Evolutionary conservation across 345 rosid species (phyloP), one percentile per base, ranked within the genome.

Genomic region (Citrus trifoliata): DNA sequence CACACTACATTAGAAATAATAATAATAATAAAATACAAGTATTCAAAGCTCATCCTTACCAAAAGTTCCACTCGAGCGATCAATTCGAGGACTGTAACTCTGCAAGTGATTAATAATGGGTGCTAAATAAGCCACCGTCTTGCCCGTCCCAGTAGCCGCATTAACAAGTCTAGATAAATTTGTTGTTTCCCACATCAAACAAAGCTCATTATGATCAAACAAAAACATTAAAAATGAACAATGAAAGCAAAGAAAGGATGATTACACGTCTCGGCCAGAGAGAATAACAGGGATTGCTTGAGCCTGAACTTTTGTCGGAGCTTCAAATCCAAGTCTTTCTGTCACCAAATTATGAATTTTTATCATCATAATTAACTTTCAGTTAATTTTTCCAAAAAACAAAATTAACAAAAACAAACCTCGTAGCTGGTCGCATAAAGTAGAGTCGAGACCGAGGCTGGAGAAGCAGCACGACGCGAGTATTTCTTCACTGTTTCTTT

Each of bases 141-240:
- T 96, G 13, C 99, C 98, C 27, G 98, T 92, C 14, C 99, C 99
- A 0, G 99, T 96, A 67, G 94, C 87, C 32, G 99, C 98, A 85
- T 90, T 94, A 58, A 96, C 97, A 88, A 96, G 92, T 79, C 99
- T 96, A 83, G 1, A 53, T 94, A 83, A 6, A 32, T 32, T 53
- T 67, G 7, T n/a, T 67, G 9, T 67, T 30, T 14, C 42, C 38
- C 33, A 66, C 7, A 40, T 18, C 4, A 40, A 21, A 33, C 10
- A 40, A 21, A 25, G 25, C 24, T 8, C 25, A 71, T 32, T 21
- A 30, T 51, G 8, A n/a, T 27, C 24, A 25, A 69, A 61, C 32
- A 70, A 21, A 77, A 46, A 67, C 51, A 46, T 30, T 30, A 5
- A n/a, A 48, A 13, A 2, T 32, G n/a, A 28, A 58, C n/a, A 70